A percentile compares a stretch with the other conserved stretches of the same genome.
Conservation (phyloP, 2,329 filamentous ascomycete genomes). For the Passalora sequoiae region DNA sequence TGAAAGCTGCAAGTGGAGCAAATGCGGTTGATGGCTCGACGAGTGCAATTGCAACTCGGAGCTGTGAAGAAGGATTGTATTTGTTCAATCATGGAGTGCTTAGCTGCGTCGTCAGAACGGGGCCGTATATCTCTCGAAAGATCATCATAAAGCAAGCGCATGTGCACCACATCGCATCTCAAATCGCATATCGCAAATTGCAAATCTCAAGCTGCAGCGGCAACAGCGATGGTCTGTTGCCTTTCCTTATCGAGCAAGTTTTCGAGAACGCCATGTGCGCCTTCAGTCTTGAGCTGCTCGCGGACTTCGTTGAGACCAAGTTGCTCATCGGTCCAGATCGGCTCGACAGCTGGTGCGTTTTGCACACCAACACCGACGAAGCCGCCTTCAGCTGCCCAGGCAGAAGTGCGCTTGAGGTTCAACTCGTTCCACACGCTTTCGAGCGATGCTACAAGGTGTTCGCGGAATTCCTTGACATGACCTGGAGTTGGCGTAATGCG, state of each 20-base stretch:
- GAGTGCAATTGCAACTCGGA: conserved; percentile 7
- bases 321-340: conserved; percentile 91
- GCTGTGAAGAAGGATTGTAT: conserved; percentile 10
- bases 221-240: conserved; percentile 39
- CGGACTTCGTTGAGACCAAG: conserved; percentile 67
- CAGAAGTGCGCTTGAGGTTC: conserved; percentile 83
- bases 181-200: no score
- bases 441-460: conserved; percentile 76
- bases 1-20: not conserved
- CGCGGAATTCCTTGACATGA: conserved; percentile 76
- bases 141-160: conserved; percentile 6
- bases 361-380: conserved; percentile 89
- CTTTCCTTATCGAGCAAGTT: conserved; percentile 45
- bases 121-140: not conserved
- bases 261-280: conserved; percentile 45
- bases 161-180: not conserved
- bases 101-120: not conserved
- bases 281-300: conserved; percentile 52
- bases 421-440: conserved; percentile 85
- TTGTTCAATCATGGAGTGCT: not conserved
- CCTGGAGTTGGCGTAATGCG: conserved; percentile 94
- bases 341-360: conserved; percentile 53
- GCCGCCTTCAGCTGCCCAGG: conserved; percentile 86
- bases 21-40: conserved; percentile 6
- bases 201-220: conserved; percentile 38